These are phyloP conservation scores for Cymbopogon citratus DNA, from an alignment of 176 grass and related monocot species.

Conservation along the genomic window DNA sequence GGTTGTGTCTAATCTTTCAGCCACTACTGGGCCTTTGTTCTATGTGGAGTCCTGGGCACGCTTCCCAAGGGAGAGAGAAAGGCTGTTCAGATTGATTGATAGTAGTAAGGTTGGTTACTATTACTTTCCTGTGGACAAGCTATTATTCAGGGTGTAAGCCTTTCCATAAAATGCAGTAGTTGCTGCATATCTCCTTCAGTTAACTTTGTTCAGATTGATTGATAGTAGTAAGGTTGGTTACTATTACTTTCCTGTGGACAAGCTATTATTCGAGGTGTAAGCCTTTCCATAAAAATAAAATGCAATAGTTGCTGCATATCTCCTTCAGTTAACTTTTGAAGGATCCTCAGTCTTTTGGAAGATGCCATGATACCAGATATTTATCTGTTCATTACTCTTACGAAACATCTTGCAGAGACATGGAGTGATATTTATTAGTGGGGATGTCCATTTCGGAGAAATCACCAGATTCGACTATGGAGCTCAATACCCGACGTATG, in stretches of 20 bases:
- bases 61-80: conserved; percentile 84
- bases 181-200: too few species aligned
- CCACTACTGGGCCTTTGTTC: conserved; percentile 63
- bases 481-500: conserved; percentile 64
- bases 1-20: conserved; percentile 97
- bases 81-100: conserved; percentile 75
- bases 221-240: conserved; percentile 72
- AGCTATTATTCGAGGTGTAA: not conserved
- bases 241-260: conserved; percentile 5
- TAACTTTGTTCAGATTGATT: conserved; percentile 86
- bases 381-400: conserved; percentile 10
- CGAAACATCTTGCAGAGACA: conserved; percentile 48
- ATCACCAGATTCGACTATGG: conserved; percentile 80
- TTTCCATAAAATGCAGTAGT: not conserved
- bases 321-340: not conserved
- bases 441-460: conserved; percentile 97
- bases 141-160: not conserved
- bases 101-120: conserved; percentile 63
- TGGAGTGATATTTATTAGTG: conserved; percentile 86
- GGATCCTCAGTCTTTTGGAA: not conserved
- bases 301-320: conserved; percentile 2
- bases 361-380: not conserved
- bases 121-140: conserved; percentile 5
- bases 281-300: not conserved
- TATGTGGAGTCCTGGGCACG: conserved; percentile 76